Evolutionary conservation across 345 rosid species (phyloP), one percentile per base, ranked within the genome.

Genomic region (Hirschfeldia incana): DNA sequence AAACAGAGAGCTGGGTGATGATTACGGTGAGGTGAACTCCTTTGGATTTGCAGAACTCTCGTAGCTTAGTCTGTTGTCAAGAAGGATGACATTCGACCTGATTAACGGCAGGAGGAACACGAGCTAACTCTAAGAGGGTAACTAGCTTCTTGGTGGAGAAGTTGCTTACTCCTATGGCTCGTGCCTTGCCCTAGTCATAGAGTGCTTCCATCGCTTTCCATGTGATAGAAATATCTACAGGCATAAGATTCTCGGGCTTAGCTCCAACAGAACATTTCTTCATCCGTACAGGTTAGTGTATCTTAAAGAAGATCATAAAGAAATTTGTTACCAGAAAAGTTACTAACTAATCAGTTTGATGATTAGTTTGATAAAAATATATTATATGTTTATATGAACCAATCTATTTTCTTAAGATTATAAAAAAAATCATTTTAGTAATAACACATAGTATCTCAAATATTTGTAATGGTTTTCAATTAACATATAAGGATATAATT

Each of bases 81-180:
- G 86, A 81, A 75, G 97, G 96, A 74, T 94, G 94, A 67, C 92
- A 94, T 57, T 92, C 97, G 34, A 94, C 97, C 84, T 94, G 98
- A 73, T 80, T 75, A 55, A 90, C 92, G 11, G 94, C 96, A 10
- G 98, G 98, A 76, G 93, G 91, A 73, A 94, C 84, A 4, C 87
- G 90, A 3, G 91, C 98, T 17, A 82, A 80, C 70, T 85, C 91
- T 65, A 90, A 74, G 83, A 94, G 83, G 75, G 88, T 83, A 7
- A 79, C 89, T 59, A 94, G 83, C 80, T 92, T 94, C 91, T 92
- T 90, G 67, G 89, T 69, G 21, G 97, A 90, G 85, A 94, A 94
- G 67, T 90, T 94, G 70, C 98, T 91, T 29, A 92, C 92, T 37
- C 97, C 97, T 49, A 92, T 81, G 17, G 93, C 98, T 69, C 87